Evolutionary conservation across 306 rosid genomes (phyloP).

Genomic region (Carpinus fangiana): DNA sequence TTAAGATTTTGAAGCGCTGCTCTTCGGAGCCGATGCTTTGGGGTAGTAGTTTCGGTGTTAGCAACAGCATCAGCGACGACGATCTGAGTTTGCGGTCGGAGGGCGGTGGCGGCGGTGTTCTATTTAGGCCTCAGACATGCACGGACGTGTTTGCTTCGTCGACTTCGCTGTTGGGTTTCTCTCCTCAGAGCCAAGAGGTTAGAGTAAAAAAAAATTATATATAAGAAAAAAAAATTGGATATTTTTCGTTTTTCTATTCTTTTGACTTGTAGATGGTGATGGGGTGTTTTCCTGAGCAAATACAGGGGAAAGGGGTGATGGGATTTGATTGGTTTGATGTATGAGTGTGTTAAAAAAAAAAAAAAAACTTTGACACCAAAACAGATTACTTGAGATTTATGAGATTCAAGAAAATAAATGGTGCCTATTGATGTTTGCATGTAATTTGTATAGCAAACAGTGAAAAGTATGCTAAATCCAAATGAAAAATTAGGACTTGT

Average conservation of each 20-base stretch:
- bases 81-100: slow-evolving; percentile 14
- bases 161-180: slow-evolving; percentile 47
- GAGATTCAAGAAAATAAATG: not conserved
- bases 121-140: slow-evolving; percentile 50
- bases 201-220: not conserved
- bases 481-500: not conserved
- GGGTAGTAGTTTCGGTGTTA: not conserved
- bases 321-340: not conserved
- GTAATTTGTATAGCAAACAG: not conserved
- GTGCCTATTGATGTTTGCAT: not conserved
- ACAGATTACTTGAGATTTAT: too few relatives aligned
- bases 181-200: slow-evolving; percentile 41
- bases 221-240: not conserved
- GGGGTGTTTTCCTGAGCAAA: not conserved
- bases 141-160: slow-evolving; percentile 50
- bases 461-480: not conserved
- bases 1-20: slow-evolving; percentile 49
- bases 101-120: slow-evolving; percentile 21
- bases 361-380: not conserved
- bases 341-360: not conserved
- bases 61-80: slow-evolving; percentile 17
- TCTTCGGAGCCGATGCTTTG: slow-evolving; percentile 58
- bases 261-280: not conserved
- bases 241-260: not conserved
- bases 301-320: too few relatives aligned